Percentiles rank a stretch among this genome's conserved stretches.
phyloP scores from a whole-genome alignment of 1,284 basidiomycete genomes.

The Boletus mariae region DNA sequence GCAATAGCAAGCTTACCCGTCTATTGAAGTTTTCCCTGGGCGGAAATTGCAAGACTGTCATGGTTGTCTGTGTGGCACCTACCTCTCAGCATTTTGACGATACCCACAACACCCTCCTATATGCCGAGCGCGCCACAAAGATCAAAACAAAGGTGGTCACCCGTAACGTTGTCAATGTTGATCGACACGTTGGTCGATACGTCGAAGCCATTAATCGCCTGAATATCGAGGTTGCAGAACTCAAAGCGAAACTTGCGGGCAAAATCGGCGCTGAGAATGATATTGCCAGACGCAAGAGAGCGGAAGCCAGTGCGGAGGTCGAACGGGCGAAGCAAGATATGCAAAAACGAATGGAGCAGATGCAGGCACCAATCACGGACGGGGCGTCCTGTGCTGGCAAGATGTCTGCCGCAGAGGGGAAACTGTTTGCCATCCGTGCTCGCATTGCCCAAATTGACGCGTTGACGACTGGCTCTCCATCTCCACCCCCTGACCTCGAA shows the following conservation, averaged over 20 bases:
- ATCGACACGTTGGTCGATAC: constrained; percentile 90
- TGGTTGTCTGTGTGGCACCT: constrained; percentile 96
- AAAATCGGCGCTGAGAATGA: constrained; percentile 62
- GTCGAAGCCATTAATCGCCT: constrained; percentile 91
- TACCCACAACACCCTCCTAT: constrained; percentile 94
- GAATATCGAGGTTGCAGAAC: constrained; percentile 78
- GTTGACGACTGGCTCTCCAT: constrained; percentile 34
- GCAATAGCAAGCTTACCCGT: constrained; percentile 95
- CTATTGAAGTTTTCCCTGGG: constrained; percentile 94
- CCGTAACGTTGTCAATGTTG: constrained; percentile 89
- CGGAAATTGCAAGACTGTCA: constrained; percentile 96
- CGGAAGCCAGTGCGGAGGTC: constrained; percentile 66
- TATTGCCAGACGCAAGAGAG: constrained; percentile 58
- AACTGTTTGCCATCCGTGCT: constrained; percentile 60
- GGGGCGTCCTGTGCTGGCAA: constrained; percentile 77
- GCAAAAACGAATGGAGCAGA: constrained; percentile 64
- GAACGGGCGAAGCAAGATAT: constrained; percentile 70
- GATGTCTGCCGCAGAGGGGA: constrained; percentile 71
- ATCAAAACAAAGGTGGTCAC: constrained; percentile 95
- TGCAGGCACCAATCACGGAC: constrained; percentile 65
- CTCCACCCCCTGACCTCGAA: constrained; percentile 55
- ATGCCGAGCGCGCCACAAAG: constrained; percentile 94
- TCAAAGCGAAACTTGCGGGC: constrained; percentile 80
- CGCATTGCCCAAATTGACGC: constrained; percentile 67
- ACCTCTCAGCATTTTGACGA: constrained; percentile 95